phyloP scores from a whole-genome alignment of 495 filamentous ascomycete genomes.

The Neurospora africana region DNA sequence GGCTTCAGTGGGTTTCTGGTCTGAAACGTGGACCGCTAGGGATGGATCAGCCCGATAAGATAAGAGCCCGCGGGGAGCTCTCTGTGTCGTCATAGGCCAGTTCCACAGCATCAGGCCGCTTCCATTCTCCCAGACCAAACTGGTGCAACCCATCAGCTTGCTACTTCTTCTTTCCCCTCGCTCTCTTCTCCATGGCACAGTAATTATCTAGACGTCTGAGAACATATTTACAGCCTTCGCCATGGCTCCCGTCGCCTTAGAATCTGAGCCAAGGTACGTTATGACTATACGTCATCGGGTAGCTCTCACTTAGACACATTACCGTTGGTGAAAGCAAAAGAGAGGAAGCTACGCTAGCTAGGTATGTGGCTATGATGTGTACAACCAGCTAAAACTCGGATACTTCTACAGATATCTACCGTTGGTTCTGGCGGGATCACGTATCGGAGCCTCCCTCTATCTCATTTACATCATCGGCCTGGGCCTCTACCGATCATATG shows the following conservation, averaged over 20 bases:
- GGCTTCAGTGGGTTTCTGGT: neutral
- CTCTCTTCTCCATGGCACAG: neutral
- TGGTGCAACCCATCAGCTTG: neutral
- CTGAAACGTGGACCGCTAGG: neutral
- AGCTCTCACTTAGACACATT: neutral
- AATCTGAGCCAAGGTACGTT: conserved; percentile 21
- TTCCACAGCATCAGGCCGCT: neutral
- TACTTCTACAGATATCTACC: conserved; percentile 27
- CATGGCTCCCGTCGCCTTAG: conserved; percentile 27
- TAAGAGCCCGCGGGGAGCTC: neutral
- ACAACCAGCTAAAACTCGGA: neutral
- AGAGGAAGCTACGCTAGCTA: neutral
- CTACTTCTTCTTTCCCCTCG: neutral
- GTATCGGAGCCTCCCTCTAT: conserved; percentile 24
- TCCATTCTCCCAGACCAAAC: neutral
- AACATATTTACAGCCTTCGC: neutral
- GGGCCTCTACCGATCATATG: conserved; percentile 34
- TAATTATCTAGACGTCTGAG: neutral
- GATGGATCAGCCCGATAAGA: neutral
- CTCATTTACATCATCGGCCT: conserved; percentile 26
- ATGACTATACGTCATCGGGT: neutral
- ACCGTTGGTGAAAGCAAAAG: neutral
- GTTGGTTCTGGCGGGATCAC: conserved; percentile 23
- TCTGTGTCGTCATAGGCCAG: neutral
- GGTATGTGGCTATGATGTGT: neutral